Conservation (phyloP, 139 green algal genomes). For the Chlorella sp. region DNA sequence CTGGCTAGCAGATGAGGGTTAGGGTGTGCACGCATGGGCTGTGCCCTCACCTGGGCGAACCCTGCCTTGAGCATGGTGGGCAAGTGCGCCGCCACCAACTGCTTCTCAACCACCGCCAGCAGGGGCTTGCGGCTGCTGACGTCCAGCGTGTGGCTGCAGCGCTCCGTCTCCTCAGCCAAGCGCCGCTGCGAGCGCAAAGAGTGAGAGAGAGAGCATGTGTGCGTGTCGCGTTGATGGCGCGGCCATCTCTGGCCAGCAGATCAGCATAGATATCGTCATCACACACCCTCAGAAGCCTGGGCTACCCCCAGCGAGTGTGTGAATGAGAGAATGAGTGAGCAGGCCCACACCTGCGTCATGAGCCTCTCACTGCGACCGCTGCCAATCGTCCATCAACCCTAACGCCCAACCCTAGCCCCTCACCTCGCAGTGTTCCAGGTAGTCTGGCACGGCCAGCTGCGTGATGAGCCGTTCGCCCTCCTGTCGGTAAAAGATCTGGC, state of each 20-base stretch:
- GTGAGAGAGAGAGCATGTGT: neutral
- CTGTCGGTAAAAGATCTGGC: conserved; percentile 43
- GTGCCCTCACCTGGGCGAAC: conserved; percentile 31
- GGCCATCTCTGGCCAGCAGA: too few relatives aligned
- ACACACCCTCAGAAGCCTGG: too few relatives aligned
- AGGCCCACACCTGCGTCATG: too few relatives aligned
- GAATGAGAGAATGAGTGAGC: too few relatives aligned
- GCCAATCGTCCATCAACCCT: neutral
- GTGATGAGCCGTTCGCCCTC: conserved; percentile 64
- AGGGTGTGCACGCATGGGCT: neutral
- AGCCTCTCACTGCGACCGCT: too few relatives aligned
- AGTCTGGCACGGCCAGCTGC: conserved; percentile 69
- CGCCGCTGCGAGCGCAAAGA: conserved; percentile 63
- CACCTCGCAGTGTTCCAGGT: conserved; percentile 57
- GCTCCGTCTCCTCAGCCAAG: conserved; percentile 82
- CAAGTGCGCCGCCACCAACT: conserved; percentile 71
- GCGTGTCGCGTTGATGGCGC: too few relatives aligned
- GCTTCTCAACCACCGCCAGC: conserved; percentile 63
- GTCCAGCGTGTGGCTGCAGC: conserved; percentile 83
- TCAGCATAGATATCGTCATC: too few relatives aligned
- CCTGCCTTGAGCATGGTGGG: conserved; percentile 32
- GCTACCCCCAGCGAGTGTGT: too few relatives aligned
- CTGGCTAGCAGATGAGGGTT: neutral
- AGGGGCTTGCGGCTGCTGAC: conserved; percentile 65
- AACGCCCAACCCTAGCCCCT: neutral